Evolutionary conservation across 192 early-diverging fungal species (phyloP), one percentile per base, ranked within the genome.

Genomic region (Phycomyces blakesleeanus): DNA sequence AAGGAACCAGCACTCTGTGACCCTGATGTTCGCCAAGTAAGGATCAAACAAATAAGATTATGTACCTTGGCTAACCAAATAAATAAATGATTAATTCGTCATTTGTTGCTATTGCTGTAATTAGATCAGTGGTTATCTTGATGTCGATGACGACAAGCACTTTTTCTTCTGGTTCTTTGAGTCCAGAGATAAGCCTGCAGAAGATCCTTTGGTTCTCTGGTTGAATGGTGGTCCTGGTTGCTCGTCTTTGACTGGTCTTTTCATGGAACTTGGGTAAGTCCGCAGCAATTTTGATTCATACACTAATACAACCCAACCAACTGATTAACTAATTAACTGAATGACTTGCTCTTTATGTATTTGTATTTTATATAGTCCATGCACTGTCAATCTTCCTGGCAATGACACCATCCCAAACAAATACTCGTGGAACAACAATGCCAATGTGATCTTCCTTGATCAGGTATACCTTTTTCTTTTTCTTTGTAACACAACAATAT

Each of bases 121-220:
- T n/a, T 73, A 84, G 86, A 88, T 88, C 74, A 84, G 83, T 56
- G 91, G 89, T 49, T 91, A 93, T 69, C 76, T 93, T 44, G 88
- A 91, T 68, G 79, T 73, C 41, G 87, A 69, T 26, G 63, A 68
- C 22, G 85, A 87, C 63, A 87, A 89, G 63, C 91, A 95, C 76
- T 95, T 94, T 67, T 94, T 93, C 83, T 95, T 93, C 73, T 96
- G 94, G 95, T 98, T 99, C 86, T 99, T 99, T 73, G 95, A 96
- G 72, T 91, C 92, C 7, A 89, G 93, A 67, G 76, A 84, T 68
- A 83, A 85, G 61, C 88, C 88, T 27, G 62, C 76, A 66, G 78
- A 78, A 26, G 97, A 96, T 55, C 70, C 71, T 15, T 24, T 77
- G 24, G 64, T 69, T 42, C 61, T 77, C 14, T 77, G 76, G 76